Evolutionary conservation across 331 rosid species (phyloP).

Genomic region (Cydonia oblonga): DNA sequence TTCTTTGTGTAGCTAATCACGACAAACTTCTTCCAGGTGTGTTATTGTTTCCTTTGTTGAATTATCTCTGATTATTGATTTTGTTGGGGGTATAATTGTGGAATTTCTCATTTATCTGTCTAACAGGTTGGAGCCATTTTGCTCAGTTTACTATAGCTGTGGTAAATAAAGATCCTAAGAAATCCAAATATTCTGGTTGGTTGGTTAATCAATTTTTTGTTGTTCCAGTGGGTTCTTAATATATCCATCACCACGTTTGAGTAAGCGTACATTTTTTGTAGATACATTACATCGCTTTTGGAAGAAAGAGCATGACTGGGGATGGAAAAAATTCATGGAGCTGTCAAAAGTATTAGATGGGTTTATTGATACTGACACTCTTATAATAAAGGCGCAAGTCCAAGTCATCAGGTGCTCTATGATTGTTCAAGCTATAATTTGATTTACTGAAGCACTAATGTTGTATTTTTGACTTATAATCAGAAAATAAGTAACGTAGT

Average conservation of each 20-base stretch:
- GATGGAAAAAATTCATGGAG: constrained; percentile 99
- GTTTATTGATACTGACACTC: constrained; percentile 82
- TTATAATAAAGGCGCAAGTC: constrained; percentile 97
- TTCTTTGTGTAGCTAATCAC: constrained; percentile 96
- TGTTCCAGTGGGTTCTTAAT: constrained; percentile 14
- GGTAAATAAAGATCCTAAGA: constrained; percentile 95
- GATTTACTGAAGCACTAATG: not conserved
- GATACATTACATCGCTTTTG: constrained; percentile 98
- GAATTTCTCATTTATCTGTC: not conserved
- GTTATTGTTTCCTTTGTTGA: not conserved
- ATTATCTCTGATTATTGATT: not conserved
- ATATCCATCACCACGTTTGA: constrained; percentile 2
- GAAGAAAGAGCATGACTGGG: constrained; percentile 99
- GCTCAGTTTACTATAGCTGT: constrained; percentile 99
- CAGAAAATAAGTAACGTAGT: not conserved
- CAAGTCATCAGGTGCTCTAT: constrained; percentile 86
- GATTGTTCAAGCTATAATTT: not conserved
- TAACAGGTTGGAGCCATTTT: constrained; percentile 96
- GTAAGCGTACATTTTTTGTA: constrained; percentile 24
- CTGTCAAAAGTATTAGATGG: constrained; percentile 94
- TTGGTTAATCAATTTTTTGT: constrained; percentile 11
- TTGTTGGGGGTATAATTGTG: constrained; percentile 7
- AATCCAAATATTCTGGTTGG: constrained; percentile 97
- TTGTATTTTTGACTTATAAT: not conserved
- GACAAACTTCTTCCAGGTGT: constrained; percentile 99